Base-by-base conservation (phyloP, 345 rosid genomes). In the Carallia brachiata region DNA sequence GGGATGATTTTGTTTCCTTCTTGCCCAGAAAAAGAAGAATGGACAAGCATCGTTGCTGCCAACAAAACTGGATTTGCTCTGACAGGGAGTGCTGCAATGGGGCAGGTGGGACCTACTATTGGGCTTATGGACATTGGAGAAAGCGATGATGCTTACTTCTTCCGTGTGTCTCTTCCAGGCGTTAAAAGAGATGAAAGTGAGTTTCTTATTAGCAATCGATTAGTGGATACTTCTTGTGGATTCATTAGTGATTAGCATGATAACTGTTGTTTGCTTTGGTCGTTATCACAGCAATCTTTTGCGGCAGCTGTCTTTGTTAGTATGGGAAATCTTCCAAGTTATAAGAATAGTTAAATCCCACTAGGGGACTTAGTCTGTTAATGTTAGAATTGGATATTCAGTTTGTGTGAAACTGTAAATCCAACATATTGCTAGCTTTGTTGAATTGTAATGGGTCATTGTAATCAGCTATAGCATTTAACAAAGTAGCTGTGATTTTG, bases 111-210 rank as follows among this genome's bases (percentile, higher is more conserved):
- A 47, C 58, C 48, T 5, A 54, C 16, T n/a, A 44, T 74, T 48
- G 77, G 67, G 8, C 52, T 40, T 27, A 28, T 74, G 56, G 63
- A 74, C 57, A 68, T 74, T 56, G 63, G 68, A 17, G 77, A 74
- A 63, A 53, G 58, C 6, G 72, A 74, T 6, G 72, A 74, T 53
- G 54, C 72, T 13, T 74, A 55, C 55, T 8, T 74, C 23, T 74
- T 74, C 27, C 68, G 72, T 6, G 56, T 68, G n/a, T 56, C 68
- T 34, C 72, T 68, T 17, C 72, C 72, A 0, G 77, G 77, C 9
- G 77, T 74, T 19, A 59, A 48, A 32, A 62, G 62, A 17, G 52
- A 62, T 7, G 63, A 32, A 28, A 23, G 77, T 74, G 63, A 63
- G 77, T 63, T 74, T 66, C 44, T 16, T 15, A 48, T 62, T n/a